Base-by-base conservation (phyloP, 148 eudicot genomes). In the Chenopodium berlandieri region DNA sequence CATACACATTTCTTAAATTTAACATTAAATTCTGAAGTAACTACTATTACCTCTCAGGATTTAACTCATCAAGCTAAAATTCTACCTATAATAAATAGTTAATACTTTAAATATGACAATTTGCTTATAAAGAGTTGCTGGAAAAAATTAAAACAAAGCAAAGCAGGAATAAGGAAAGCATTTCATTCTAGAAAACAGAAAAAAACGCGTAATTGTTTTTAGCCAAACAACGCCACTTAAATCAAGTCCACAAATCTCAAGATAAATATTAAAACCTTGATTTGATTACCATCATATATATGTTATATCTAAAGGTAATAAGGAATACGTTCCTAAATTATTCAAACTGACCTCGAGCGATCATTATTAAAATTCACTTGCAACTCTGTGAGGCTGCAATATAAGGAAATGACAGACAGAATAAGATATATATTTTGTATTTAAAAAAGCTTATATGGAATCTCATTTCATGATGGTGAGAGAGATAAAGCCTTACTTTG, bases 281-380 rank as follows among this genome's bases (percentile, higher is more conserved):
- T 25, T 71, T 44, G 44, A 44, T 25, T 71, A 44, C 27, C 52
- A 40, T 71, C 50, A 71, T 71, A 37, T 71, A 37, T 7, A 71
- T 27, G 52, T 23, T 19, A 75, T 48, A 31, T 11, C 34, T 25
- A 52, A 79, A 47, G 13, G 47, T 3, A 62, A 10, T 46, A 71
- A 4, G 40, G 34, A 10, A 23, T 25, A 10, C 7, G 12, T 63
- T 32, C 37, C 32, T 23, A 31, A 67, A 19, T 37, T 76, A 68
- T 31, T 19, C 30, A 31, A 71, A 66, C 75, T 66, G 14, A 86
- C 88, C 88, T 86, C 22, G 88, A 86, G 73, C 88, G 86, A 78
- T 86, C 88, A 62, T 86, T 86, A 77, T 86, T 86, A 82, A 60
- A 86, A 81, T 86, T 86, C 84, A 86, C 88, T 86, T 86, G 88